phyloP scores from a whole-genome alignment of 192 early-diverging fungal genomes.

The Tieghemiomyces parasiticus region DNA sequence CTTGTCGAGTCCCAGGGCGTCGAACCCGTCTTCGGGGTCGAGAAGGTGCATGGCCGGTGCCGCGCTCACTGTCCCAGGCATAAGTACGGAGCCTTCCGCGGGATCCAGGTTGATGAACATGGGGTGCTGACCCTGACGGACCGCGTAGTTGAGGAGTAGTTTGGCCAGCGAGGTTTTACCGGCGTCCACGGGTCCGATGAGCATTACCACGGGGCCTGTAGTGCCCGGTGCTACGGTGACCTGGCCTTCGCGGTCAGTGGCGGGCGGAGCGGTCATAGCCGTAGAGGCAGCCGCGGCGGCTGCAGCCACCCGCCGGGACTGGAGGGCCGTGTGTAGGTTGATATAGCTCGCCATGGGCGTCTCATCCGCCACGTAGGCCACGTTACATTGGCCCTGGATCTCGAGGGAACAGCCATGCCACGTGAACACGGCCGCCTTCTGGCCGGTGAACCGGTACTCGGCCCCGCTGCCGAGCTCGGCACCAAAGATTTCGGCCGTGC shows the following conservation, averaged over 20 bases:
- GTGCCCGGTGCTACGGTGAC: no score
- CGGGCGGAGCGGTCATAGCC: neutral
- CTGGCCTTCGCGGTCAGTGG: neutral
- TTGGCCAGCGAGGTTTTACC: slow-evolving; percentile 85
- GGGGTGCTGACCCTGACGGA: slow-evolving; percentile 52
- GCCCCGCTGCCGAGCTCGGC: slow-evolving; percentile 75
- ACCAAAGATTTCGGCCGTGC: slow-evolving; percentile 88
- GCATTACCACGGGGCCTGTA: slow-evolving; percentile 49
- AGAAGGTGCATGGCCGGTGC: slow-evolving; percentile 59
- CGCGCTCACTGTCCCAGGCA: slow-evolving; percentile 77
- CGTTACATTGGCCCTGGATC: slow-evolving; percentile 46
- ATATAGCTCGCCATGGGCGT: slow-evolving; percentile 87
- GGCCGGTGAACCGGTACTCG: slow-evolving; percentile 64
- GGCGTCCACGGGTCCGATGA: slow-evolving; percentile 82
- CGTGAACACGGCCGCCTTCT: slow-evolving; percentile 80
- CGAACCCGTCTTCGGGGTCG: slow-evolving; percentile 72
- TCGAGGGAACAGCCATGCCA: slow-evolving; percentile 78
- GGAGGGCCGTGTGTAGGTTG: slow-evolving; percentile 77
- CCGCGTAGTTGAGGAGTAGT: slow-evolving; percentile 76
- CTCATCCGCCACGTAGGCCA: slow-evolving; percentile 85
- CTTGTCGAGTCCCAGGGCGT: slow-evolving; percentile 45
- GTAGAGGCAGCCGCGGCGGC: slow-evolving; percentile 15
- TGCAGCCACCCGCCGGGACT: slow-evolving; percentile 49
- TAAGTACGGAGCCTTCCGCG: slow-evolving; percentile 64
- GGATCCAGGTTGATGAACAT: slow-evolving; percentile 80